These are phyloP conservation scores for Talaromyces sp. DNA, from an alignment of 2,329 filamentous ascomycete genomes.

Conservation along the genomic window DNA sequence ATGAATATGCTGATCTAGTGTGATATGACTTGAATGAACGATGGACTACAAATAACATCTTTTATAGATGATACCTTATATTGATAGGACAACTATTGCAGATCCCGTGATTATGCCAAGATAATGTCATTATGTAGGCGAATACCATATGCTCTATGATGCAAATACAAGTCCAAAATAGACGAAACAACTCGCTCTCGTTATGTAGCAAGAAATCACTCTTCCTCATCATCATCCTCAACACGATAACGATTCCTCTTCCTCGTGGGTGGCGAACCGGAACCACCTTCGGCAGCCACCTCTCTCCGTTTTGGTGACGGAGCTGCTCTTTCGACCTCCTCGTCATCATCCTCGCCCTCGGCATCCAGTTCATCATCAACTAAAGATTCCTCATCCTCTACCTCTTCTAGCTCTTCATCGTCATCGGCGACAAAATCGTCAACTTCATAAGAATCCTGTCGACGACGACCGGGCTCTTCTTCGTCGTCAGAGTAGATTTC, in stretches of 20 bases:
- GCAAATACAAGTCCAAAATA: neutral
- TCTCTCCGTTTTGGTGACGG: slow-evolving; percentile 21
- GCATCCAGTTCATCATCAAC: slow-evolving; percentile 46
- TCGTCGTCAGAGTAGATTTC: slow-evolving; percentile 50
- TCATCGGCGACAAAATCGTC: slow-evolving; percentile 67
- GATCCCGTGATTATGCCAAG: neutral
- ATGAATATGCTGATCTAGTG: no score
- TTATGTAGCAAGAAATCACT: slow-evolving; percentile 9
- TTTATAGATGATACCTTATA: neutral
- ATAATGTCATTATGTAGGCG: neutral
- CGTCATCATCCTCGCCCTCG: slow-evolving; percentile 42
- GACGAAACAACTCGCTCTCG: neutral
- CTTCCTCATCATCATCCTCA: slow-evolving; percentile 49
- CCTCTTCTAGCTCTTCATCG: slow-evolving; percentile 48
- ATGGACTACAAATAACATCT: neutral
- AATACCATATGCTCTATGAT: slow-evolving; percentile 1
- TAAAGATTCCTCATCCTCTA: slow-evolving; percentile 41
- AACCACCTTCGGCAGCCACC: slow-evolving; percentile 22
- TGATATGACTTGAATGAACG: neutral
- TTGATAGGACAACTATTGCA: neutral
- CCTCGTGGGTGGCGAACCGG: slow-evolving; percentile 37
- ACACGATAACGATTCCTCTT: slow-evolving; percentile 49
- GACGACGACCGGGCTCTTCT: slow-evolving; percentile 48
- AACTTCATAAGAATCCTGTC: slow-evolving; percentile 78
- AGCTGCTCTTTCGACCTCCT: slow-evolving; percentile 25